A percentile compares a stretch with the other conserved stretches of the same genome.
These are phyloP conservation scores for Sporisorium iseilematis-ciliati DNA, from an alignment of 1,284 basidiomycete genomes.

Conservation along the genomic window DNA sequence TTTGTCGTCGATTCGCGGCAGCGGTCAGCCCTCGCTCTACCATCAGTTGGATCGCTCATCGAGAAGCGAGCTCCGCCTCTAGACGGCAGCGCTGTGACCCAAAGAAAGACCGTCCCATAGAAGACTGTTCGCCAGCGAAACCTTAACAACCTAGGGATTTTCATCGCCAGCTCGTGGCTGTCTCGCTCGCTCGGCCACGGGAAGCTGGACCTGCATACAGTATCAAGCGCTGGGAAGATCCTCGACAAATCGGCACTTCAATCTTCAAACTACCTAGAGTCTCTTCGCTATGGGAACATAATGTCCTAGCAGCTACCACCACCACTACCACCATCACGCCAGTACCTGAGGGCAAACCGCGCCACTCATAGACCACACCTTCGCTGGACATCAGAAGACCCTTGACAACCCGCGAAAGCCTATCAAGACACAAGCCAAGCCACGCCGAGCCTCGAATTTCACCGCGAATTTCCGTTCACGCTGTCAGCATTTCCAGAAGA, in stretches of 20 bases:
- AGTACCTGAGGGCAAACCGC: too few species aligned
- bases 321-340: neutral
- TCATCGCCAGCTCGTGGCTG: too few species aligned
- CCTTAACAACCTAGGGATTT: neutral
- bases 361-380: neutral
- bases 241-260: neutral
- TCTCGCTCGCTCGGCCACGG: neutral
- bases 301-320: neutral
- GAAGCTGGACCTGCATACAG: slow-evolving; percentile 5
- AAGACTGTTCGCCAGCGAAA: neutral
- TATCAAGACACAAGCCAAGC: slow-evolving; percentile 1
- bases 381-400: neutral
- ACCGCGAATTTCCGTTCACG: slow-evolving; percentile 3
- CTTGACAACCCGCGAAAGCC: neutral
- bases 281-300: neutral
- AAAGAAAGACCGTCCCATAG: too few species aligned
- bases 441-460: slow-evolving; percentile 7
- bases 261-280: neutral
- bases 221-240: neutral
- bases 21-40: neutral
- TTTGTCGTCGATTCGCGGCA: neutral
- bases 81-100: too few species aligned
- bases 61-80: too few species aligned
- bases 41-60: neutral
- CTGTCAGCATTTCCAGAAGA: slow-evolving; percentile 6